A percentile compares a stretch with the other conserved stretches of the same genome.
Conservation (phyloP, 1,284 basidiomycete genomes). For the Fomitopsis schrenkii region DNA sequence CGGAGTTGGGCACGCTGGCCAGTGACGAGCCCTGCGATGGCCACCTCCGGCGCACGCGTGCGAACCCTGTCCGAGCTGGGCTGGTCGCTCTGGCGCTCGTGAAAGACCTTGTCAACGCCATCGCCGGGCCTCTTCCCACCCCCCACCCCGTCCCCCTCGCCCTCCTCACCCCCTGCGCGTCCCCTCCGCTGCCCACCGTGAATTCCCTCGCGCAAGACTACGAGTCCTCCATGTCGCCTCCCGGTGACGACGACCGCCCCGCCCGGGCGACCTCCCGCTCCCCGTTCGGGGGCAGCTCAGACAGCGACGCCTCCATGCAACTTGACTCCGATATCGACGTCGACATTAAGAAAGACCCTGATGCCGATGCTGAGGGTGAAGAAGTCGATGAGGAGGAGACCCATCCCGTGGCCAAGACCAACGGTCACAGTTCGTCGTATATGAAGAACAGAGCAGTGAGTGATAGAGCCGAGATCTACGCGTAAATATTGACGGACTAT, state of each 20-base stretch:
- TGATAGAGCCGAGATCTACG: constrained; percentile 16
- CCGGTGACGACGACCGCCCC: constrained; percentile 26
- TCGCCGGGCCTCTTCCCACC: constrained; percentile 23
- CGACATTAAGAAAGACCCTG: constrained; percentile 28
- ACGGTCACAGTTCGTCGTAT: constrained; percentile 25
- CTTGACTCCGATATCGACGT: constrained; percentile 38
- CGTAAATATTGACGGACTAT: constrained; percentile 10
- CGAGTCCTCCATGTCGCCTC: constrained; percentile 21
- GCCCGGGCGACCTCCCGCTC: constrained; percentile 27
- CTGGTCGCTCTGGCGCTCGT: constrained; percentile 31
- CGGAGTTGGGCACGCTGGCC: constrained; percentile 28
- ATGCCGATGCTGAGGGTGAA: constrained; percentile 40
- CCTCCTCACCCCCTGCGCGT: neutral
- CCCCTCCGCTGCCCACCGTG: constrained; percentile 24
- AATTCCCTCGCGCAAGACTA: constrained; percentile 40
- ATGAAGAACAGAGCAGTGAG: constrained; percentile 27
- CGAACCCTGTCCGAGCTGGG: constrained; percentile 31
- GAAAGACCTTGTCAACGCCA: constrained; percentile 47
- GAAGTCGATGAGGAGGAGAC: constrained; percentile 30
- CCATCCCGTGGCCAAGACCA: constrained; percentile 19
- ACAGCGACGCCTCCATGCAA: constrained; percentile 36
- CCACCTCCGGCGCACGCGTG: constrained; percentile 30
- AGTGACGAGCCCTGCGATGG: constrained; percentile 25
- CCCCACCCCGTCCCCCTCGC: constrained; percentile 28
- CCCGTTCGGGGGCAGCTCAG: constrained; percentile 34